Evolutionary conservation across 345 rosid genomes (phyloP).

Genomic region (Lagerstroemia speciosa): DNA sequence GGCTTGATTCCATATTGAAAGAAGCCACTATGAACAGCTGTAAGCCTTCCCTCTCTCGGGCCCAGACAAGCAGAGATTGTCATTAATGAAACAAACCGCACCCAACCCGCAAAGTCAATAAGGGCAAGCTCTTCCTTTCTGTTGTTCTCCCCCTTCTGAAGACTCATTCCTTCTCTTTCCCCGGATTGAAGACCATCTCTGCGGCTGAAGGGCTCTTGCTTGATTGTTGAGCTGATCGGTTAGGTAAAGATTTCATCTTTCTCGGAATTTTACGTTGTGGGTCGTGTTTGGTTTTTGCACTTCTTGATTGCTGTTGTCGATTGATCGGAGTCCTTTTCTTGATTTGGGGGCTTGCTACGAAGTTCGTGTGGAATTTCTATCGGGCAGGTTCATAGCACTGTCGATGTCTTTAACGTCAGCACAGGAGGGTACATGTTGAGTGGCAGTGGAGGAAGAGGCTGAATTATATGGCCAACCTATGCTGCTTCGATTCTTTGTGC

Average conservation of each 20-base stretch:
- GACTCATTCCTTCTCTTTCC: not conserved
- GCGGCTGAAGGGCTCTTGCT: not conserved
- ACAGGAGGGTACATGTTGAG: slow-evolving; percentile 20
- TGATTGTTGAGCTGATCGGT: not conserved
- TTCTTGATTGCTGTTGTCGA: not conserved
- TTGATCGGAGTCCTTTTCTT: not conserved
- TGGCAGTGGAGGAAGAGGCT: slow-evolving; percentile 10
- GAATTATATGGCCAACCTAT: slow-evolving; percentile 30
- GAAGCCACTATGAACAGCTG: not conserved
- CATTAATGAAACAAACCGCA: slow-evolving; percentile 1
- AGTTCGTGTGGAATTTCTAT: slow-evolving; percentile 6
- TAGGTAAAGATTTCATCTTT: not conserved
- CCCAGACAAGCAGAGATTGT: not conserved
- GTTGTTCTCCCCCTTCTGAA: not conserved
- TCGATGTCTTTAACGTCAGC: not conserved
- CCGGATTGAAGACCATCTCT: too few relatives aligned
- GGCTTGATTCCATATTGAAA: too few relatives aligned
- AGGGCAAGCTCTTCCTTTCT: not conserved
- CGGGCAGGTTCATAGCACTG: slow-evolving; percentile 2
- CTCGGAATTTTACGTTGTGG: not conserved
- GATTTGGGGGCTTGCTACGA: not conserved
- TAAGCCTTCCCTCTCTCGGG: not conserved
- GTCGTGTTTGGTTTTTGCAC: not conserved
- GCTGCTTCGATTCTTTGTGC: slow-evolving; percentile 32
- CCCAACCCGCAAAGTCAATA: slow-evolving; percentile 5